Evolutionary conservation across 2,329 filamentous ascomycete genomes (phyloP), one percentile per base, ranked within the genome.

Genomic region (Fusarium sp.): DNA sequence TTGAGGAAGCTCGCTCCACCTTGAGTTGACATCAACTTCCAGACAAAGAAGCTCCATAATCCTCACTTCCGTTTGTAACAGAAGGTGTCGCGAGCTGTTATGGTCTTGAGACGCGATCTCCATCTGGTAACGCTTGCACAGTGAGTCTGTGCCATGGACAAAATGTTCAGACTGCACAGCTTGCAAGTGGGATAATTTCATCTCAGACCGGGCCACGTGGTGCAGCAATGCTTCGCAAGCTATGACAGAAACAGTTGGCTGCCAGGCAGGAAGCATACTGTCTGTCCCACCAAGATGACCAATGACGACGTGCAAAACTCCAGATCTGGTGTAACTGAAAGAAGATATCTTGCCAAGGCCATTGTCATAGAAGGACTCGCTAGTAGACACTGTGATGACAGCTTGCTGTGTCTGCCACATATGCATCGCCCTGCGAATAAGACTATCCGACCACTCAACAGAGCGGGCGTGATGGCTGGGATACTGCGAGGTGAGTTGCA

Each of bases 121-220:
- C 14, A 57, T 7, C 16, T 57, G 20, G 16, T 32, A 22, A n/a
- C 55, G 46, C 9, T 51, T 57, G 27, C 34, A 32, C 7, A 52
- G 7, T 9, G 55, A 32, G 3, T 42, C 45, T 4, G 46, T 52
- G 2, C 34, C 55, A 6, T 51, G 13, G 1, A 52, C 45, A 12
- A 57, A 57, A 27, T 57, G 46, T 16, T 57, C 55, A 5, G 55
- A 46, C 20, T 57, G 55, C 6, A 57, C 45, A 27, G 55, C 55
- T 18, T 57, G 55, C 5, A 27, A 6, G 4, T n/a, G 32, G 9
- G 46, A 34, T 3, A 57, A 20, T 0, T 32, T 11, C 45, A 57
- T 13, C 13, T 52, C 34, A 6, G 34, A 57, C 4, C 27, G 45
- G 3, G 32, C 37, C 8, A 57, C 27, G 27, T 57, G 46, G 12